Evolutionary conservation across 495 filamentous ascomycete genomes (phyloP).

Genomic region (Aspergillus carlsbadensis): DNA sequence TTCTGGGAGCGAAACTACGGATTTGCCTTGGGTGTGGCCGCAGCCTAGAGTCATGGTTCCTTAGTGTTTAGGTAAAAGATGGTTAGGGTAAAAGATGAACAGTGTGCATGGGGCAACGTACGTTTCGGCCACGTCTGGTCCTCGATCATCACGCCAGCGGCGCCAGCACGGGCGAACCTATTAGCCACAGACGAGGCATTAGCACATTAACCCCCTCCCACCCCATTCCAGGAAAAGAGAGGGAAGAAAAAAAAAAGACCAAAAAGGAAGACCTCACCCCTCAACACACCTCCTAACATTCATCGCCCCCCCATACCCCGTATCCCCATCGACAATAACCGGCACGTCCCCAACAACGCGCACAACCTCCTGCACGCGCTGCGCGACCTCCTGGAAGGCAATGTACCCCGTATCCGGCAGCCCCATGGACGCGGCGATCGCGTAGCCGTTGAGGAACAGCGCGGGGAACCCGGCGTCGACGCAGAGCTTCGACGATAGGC

Average conservation of each 20-base stretch:
- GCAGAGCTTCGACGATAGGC: constrained; percentile 37
- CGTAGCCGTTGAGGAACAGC: constrained; percentile 37
- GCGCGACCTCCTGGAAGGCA: constrained; percentile 42
- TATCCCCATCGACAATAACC: constrained; percentile 43
- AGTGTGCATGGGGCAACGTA: constrained; percentile 7
- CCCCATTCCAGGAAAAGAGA: too few relatives aligned
- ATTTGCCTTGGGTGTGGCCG: constrained; percentile 45
- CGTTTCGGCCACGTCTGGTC: constrained; percentile 43
- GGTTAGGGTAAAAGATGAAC: too few relatives aligned
- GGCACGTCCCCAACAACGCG: constrained; percentile 32
- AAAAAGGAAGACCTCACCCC: too few relatives aligned
- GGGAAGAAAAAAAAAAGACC: too few relatives aligned
- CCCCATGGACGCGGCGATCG: constrained; percentile 32
- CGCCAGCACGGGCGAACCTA: constrained; percentile 35
- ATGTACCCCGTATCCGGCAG: constrained; percentile 48
- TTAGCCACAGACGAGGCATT: too few relatives aligned
- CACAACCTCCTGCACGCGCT: constrained; percentile 37
- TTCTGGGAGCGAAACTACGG: constrained; percentile 39
- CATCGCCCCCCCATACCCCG: constrained; percentile 42
- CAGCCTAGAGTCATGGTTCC: too few relatives aligned
- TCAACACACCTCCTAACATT: constrained; percentile 42
- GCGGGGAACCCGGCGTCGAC: constrained; percentile 43
- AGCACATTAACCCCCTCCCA: too few relatives aligned
- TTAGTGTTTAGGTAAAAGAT: too few relatives aligned
- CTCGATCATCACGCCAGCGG: constrained; percentile 44